A percentile compares a stretch with the other conserved stretches of the same genome.
These are phyloP conservation scores for Lizonia empirigonia DNA, from an alignment of 2,329 filamentous ascomycete genomes.

Conservation along the genomic window DNA sequence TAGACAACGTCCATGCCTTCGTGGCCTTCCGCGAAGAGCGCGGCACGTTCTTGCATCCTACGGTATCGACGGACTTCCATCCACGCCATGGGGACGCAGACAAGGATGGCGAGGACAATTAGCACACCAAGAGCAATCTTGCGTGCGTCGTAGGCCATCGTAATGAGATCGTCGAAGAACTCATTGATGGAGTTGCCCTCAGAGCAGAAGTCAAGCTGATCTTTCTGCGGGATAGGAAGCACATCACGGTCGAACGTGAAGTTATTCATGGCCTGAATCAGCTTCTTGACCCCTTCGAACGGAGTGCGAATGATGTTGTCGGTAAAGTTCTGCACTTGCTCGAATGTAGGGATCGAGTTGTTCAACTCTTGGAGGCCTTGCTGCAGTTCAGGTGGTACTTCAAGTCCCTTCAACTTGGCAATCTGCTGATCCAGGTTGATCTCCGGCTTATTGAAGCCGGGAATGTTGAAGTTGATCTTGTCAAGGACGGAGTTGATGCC, in stretches of 20 bases:
- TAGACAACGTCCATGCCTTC: conserved; percentile 90
- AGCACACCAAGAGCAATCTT: conserved; percentile 80
- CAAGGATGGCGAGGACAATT: conserved; percentile 71
- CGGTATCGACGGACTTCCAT: conserved; percentile 80
- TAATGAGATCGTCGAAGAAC: conserved; percentile 78
- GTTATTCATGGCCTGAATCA: conserved; percentile 71
- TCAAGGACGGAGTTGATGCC: conserved; percentile 49
- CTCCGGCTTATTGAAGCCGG: conserved; percentile 55
- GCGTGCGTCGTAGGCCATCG: conserved; percentile 69
- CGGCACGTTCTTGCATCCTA: conserved; percentile 71
- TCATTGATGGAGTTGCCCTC: conserved; percentile 79
- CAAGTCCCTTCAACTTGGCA: conserved; percentile 69
- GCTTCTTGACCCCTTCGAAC: conserved; percentile 77
- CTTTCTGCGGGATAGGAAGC: conserved; percentile 84
- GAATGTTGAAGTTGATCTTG: conserved; percentile 48
- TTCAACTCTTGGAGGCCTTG: conserved; percentile 75
- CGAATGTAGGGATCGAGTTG: conserved; percentile 78
- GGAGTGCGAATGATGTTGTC: conserved; percentile 75
- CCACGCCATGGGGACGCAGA: conserved; percentile 78
- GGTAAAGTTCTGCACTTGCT: conserved; percentile 81
- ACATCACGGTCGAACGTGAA: conserved; percentile 79
- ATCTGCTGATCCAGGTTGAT: conserved; percentile 72
- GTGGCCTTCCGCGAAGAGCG: conserved; percentile 69
- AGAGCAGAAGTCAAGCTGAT: conserved; percentile 85
- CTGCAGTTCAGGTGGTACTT: conserved; percentile 72